A percentile compares a stretch with the other conserved stretches of the same genome.
Evolutionary conservation across 225 moss, liverwort and hornwort genomes (phyloP).

Genomic region (Pseudisothecium myosuroides): DNA sequence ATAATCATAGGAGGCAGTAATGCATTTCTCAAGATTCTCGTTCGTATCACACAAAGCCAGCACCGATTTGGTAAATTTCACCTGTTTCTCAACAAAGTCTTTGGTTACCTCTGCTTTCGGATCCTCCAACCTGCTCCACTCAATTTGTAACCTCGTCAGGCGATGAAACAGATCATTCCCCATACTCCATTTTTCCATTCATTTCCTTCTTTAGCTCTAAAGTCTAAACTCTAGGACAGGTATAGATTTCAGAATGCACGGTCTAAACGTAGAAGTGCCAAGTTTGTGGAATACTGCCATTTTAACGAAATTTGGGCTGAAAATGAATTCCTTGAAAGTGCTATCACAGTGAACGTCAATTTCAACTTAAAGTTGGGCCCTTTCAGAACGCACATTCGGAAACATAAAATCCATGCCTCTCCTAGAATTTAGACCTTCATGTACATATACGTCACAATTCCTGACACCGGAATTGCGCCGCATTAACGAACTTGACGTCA

Average conservation of each 20-base stretch:
- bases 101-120: conserved; percentile 54
- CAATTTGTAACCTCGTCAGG: not conserved
- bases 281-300: not conserved
- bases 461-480: not conserved
- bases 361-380: not conserved
- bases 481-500: not conserved
- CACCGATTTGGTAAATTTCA: conserved; percentile 26
- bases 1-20: conserved; percentile 58
- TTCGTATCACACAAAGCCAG: conserved; percentile 35
- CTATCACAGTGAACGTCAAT: not conserved
- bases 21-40: conserved; percentile 36
- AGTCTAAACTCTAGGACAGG: not conserved
- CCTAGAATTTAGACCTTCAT: not conserved
- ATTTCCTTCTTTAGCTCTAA: not conserved
- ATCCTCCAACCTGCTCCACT: conserved; percentile 59
- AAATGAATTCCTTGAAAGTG: not conserved
- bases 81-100: conserved; percentile 44
- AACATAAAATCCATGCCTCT: not conserved
- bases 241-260: not conserved
- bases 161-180: not conserved
- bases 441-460: not conserved
- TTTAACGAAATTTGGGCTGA: not conserved
- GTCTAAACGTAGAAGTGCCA: not conserved
- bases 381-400: not conserved
- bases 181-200: not conserved